Conservation (phyloP, 495 filamentous ascomycete genomes). For the Neurospora sp. region DNA sequence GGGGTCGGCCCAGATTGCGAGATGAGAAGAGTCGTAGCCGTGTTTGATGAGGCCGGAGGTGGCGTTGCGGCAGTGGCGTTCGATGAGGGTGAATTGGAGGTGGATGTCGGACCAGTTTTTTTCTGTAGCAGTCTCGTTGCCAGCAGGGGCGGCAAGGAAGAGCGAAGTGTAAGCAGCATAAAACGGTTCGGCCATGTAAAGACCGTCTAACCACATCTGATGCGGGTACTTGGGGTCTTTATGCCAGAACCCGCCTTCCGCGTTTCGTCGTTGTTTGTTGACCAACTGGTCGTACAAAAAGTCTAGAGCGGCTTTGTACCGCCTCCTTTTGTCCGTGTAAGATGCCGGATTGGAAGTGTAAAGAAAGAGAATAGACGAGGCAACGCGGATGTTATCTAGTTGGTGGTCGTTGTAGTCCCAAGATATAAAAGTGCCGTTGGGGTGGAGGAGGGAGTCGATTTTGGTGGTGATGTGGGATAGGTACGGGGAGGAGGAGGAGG, state of each 20-base stretch:
- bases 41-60: slow-evolving; percentile 42
- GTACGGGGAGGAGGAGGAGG: neutral
- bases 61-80: slow-evolving; percentile 38
- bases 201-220: slow-evolving; percentile 50
- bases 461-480: slow-evolving; percentile 15
- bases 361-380: slow-evolving; percentile 37
- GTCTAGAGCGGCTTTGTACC: slow-evolving; percentile 29
- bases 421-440: slow-evolving; percentile 27
- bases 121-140: neutral
- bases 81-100: slow-evolving; percentile 43
- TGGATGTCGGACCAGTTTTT: slow-evolving; percentile 32
- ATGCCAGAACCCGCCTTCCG: slow-evolving; percentile 46
- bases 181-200: slow-evolving; percentile 45
- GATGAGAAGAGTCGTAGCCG: slow-evolving; percentile 28
- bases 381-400: slow-evolving; percentile 41
- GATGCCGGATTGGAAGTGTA: slow-evolving; percentile 11
- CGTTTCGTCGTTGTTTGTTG: slow-evolving; percentile 36
- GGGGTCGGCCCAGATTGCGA: slow-evolving; percentile 39
- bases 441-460: slow-evolving; percentile 27
- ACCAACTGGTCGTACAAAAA: slow-evolving; percentile 35
- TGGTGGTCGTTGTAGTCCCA: slow-evolving; percentile 35
- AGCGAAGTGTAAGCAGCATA: slow-evolving; percentile 35
- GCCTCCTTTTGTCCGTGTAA: too few relatives aligned
- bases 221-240: slow-evolving; percentile 37
- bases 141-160: slow-evolving; percentile 17